phyloP scores from a whole-genome alignment of 768 basidiomycete genomes.

The Hortiboletus campestris region DNA sequence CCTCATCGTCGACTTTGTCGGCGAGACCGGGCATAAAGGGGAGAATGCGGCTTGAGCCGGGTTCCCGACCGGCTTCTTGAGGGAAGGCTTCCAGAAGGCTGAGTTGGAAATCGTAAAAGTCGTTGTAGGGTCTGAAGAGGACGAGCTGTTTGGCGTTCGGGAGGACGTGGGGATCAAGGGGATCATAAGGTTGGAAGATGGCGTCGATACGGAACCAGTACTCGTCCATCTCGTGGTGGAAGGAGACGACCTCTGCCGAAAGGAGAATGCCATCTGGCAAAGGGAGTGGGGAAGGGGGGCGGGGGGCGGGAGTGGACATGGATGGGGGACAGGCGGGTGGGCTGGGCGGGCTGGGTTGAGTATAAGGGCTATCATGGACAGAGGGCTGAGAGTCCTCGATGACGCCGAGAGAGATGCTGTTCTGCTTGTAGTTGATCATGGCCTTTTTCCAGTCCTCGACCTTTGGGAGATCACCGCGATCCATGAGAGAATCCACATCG shows the following conservation, averaged over 20 bases:
- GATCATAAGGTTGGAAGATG: conserved; percentile 78
- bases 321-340: conserved; percentile 11
- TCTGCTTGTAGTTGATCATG: conserved; percentile 93
- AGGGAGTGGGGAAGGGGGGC: conserved; percentile 42
- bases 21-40: conserved; percentile 98
- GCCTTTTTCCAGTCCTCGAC: conserved; percentile 99
- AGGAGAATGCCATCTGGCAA: conserved; percentile 83
- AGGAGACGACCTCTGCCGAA: conserved; percentile 89
- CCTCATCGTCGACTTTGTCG: conserved; percentile 73
- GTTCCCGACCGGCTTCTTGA: conserved; percentile 81
- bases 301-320: conserved; percentile 17
- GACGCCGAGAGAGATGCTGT: conserved; percentile 90
- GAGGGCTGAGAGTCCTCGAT: conserved; percentile 63
- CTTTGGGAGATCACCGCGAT: conserved; percentile 83
- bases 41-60: conserved; percentile 67
- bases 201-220: conserved; percentile 98
- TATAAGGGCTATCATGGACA: conserved; percentile 44
- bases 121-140: conserved; percentile 93
- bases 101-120: conserved; percentile 98
- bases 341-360: conserved; percentile 19
- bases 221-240: conserved; percentile 93
- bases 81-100: conserved; percentile 84
- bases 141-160: conserved; percentile 76
- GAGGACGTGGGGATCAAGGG: conserved; percentile 50
- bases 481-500: conserved; percentile 77